Percentiles rank a stretch among this genome's conserved stretches.
Conservation (phyloP, 2,329 filamentous ascomycete species). For the Clonostachys byssicola region DNA sequence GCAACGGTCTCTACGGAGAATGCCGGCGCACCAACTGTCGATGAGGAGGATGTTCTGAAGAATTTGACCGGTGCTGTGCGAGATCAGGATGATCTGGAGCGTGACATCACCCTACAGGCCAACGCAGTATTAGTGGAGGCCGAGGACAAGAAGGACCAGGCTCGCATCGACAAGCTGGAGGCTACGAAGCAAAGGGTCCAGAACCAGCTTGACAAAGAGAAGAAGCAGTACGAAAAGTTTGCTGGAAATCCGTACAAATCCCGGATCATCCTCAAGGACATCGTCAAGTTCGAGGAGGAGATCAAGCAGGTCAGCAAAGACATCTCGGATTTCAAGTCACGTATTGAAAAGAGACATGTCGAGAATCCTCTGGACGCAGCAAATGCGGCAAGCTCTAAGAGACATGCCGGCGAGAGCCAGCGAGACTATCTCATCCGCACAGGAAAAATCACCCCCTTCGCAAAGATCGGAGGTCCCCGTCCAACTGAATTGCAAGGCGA, state of each 20-base stretch:
- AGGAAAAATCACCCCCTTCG: conserved; percentile 96
- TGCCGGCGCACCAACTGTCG: not conserved
- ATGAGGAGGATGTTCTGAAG: conserved; percentile 54
- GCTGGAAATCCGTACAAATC: conserved; percentile 43
- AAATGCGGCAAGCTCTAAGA: conserved; percentile 45
- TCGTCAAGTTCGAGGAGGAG: conserved; percentile 61
- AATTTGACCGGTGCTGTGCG: conserved; percentile 66
- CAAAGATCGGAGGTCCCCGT: conserved; percentile 66
- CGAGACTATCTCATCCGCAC: conserved; percentile 91
- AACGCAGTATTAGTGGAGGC: conserved; percentile 55
- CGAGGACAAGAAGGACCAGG: conserved; percentile 60
- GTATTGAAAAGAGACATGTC: conserved; percentile 72
- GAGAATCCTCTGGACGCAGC: conserved; percentile 38
- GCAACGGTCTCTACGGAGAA: not conserved
- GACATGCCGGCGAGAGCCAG: conserved; percentile 74
- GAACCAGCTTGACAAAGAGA: conserved; percentile 55
- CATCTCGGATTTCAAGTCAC: conserved; percentile 72
- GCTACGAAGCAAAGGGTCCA: conserved; percentile 55
- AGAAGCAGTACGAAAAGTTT: conserved; percentile 39
- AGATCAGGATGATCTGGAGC: conserved; percentile 85
- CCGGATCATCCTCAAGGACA: conserved; percentile 58
- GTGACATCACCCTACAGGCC: conserved; percentile 70
- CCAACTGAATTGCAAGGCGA: conserved; percentile 60
- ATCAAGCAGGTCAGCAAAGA: conserved; percentile 66
- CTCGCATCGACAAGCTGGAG: conserved; percentile 56